A percentile compares a stretch with the other conserved stretches of the same genome.
phyloP scores from a whole-genome alignment of 2,329 filamentous ascomycete species.

The Anisogramma anomala region DNA sequence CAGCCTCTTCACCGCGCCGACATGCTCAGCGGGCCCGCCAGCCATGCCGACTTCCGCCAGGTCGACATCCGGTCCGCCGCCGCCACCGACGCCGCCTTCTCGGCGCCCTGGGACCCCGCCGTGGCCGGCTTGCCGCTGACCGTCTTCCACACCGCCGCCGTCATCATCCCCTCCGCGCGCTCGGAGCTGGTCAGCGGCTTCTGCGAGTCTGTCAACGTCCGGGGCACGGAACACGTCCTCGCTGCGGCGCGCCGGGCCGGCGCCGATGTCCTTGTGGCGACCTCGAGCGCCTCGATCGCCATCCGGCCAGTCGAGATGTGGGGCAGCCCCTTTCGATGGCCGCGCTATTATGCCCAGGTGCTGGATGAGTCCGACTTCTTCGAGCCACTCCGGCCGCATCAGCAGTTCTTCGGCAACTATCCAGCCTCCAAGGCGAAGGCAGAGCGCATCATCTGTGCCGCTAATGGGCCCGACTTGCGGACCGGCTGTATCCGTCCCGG shows the following conservation, averaged over 20 bases:
- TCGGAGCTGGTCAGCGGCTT: constrained; percentile 27
- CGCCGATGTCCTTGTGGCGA: constrained; percentile 33
- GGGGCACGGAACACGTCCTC: constrained; percentile 34
- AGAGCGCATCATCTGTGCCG: constrained; percentile 31
- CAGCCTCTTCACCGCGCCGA: constrained; percentile 31
- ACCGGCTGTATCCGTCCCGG: constrained; percentile 41
- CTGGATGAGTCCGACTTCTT: constrained; percentile 31
- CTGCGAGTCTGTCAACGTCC: constrained; percentile 33
- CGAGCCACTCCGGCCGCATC: constrained; percentile 25
- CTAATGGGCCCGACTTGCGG: constrained; percentile 28
- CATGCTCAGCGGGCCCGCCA: constrained; percentile 26
- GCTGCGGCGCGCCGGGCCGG: constrained; percentile 29
- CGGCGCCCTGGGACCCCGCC: constrained; percentile 32
- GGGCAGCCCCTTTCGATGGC: constrained; percentile 32
- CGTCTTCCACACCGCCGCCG: constrained; percentile 43
- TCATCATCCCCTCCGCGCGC: constrained; percentile 34
- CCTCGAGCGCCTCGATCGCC: constrained; percentile 34
- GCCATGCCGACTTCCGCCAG: constrained; percentile 30
- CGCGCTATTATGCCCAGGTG: constrained; percentile 28
- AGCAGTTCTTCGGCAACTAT: constrained; percentile 34
- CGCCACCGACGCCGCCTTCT: constrained; percentile 34
- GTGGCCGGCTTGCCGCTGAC: constrained; percentile 36
- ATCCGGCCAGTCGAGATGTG: constrained; percentile 27
- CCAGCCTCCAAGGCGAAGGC: constrained; percentile 34
- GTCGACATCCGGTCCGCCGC: constrained; percentile 38